Conservation (phyloP, 345 rosid genomes). For the Lepidium sativum region DNA sequence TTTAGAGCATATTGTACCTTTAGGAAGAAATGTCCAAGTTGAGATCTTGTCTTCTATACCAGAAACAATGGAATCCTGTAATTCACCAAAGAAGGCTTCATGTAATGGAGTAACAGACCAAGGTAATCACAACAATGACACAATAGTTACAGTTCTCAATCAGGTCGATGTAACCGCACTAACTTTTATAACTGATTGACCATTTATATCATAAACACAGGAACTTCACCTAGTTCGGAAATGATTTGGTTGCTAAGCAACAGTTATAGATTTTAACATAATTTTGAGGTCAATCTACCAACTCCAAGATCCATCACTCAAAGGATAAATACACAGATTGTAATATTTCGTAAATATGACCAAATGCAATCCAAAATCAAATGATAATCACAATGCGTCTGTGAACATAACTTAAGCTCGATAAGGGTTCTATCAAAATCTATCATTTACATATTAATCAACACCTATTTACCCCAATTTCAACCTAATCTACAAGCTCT, state of each 20-base stretch:
- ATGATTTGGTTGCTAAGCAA: background rate
- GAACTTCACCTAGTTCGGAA: background rate
- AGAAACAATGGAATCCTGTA: slow-evolving; percentile 73
- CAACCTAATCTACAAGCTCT: background rate
- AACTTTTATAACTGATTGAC: background rate
- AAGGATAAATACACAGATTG: background rate
- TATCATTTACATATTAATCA: background rate
- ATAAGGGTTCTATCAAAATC: background rate
- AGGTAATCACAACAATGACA: background rate
- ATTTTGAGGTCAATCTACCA: background rate
- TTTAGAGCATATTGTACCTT: slow-evolving; percentile 39
- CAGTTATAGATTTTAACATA: background rate
- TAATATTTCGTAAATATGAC: background rate
- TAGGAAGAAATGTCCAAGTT: no score
- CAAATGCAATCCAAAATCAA: background rate
- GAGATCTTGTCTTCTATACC: slow-evolving; percentile 93
- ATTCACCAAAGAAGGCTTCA: slow-evolving; percentile 1
- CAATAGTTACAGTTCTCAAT: background rate
- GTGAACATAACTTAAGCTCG: background rate
- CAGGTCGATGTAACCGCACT: background rate
- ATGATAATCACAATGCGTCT: background rate
- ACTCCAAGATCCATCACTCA: background rate
- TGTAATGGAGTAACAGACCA: background rate
- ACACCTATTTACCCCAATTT: background rate
- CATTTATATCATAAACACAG: background rate